These are phyloP conservation scores for Calocera cornea DNA, from an alignment of 768 basidiomycete species.

Conservation along the genomic window DNA sequence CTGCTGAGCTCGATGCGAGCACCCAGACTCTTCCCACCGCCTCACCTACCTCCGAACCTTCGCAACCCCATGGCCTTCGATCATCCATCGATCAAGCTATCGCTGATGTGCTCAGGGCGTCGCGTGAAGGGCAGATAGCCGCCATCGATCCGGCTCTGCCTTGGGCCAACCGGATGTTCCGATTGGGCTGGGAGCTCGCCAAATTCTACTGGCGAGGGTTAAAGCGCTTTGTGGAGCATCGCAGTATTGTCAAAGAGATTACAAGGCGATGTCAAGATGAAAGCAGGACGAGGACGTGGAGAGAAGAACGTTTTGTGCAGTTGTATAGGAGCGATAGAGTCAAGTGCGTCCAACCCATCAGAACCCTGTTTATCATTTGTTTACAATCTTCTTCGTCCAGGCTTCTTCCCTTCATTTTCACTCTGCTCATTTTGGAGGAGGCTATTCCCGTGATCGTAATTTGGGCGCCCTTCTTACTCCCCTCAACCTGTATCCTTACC, in stretches of 20 bases:
- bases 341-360: conserved; percentile 37
- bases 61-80: not conserved
- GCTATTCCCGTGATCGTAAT: conserved; percentile 70
- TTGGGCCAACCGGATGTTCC: conserved; percentile 8
- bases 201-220: conserved; percentile 78
- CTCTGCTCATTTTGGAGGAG: conserved; percentile 66
- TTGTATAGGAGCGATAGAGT: conserved; percentile 53
- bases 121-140: not conserved
- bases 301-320: conserved; percentile 54
- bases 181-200: conserved; percentile 35
- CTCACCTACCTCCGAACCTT: not conserved
- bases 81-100: not conserved
- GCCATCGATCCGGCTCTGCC: not conserved
- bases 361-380: conserved; percentile 9
- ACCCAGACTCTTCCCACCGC: not conserved
- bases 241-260: conserved; percentile 42
- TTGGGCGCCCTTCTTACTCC: conserved; percentile 71
- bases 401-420: conserved; percentile 64
- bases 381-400: conserved; percentile 25
- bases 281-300: conserved; percentile 48
- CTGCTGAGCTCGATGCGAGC: not conserved
- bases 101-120: not conserved
- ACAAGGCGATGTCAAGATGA: conserved; percentile 42
- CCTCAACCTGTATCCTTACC: conserved; percentile 75
- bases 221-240: conserved; percentile 46